A percentile compares a stretch with the other conserved stretches of the same genome.
These are phyloP conservation scores for Dunaliella salina DNA, from an alignment of 163 green algal genomes.

Conservation along the genomic window DNA sequence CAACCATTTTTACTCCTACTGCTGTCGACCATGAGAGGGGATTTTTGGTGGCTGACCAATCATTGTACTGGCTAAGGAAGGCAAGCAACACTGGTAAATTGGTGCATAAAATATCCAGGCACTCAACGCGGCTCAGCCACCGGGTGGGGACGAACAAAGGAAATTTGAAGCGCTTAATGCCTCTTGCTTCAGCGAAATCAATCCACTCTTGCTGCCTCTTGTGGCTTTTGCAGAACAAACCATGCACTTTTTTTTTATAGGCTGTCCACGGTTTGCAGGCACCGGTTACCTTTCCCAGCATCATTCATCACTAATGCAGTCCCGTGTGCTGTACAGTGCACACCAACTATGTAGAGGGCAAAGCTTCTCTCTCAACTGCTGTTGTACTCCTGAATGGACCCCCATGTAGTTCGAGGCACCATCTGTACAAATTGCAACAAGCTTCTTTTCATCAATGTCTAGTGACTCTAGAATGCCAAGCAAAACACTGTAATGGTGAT, in stretches of 20 bases:
- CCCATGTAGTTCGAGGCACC: not conserved
- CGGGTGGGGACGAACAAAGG: not conserved
- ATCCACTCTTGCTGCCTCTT: not conserved
- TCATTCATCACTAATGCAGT: conserved; percentile 1
- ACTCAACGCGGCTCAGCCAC: not conserved
- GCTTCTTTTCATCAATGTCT: not conserved
- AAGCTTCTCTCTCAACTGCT: not conserved
- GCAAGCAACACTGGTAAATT: not conserved
- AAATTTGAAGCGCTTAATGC: not conserved
- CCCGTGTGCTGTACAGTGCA: not conserved
- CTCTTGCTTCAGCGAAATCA: not conserved
- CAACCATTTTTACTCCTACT: not conserved
- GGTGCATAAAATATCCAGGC: not conserved
- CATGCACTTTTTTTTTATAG: not conserved
- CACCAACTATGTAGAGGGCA: not conserved
- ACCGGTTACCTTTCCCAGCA: not conserved
- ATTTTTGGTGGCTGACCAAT: not conserved
- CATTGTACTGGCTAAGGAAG: not conserved
- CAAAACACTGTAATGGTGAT: not conserved
- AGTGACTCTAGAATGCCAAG: not conserved
- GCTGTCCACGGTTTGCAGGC: not conserved
- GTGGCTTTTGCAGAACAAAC: not conserved
- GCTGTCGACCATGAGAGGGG: not conserved
- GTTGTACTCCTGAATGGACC: not conserved
- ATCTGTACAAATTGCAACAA: not conserved